A percentile compares a stretch with the other conserved stretches of the same genome.
These are phyloP conservation scores for Capronia epimyces DNA, from an alignment of 2,329 filamentous ascomycete species.

Conservation along the genomic window DNA sequence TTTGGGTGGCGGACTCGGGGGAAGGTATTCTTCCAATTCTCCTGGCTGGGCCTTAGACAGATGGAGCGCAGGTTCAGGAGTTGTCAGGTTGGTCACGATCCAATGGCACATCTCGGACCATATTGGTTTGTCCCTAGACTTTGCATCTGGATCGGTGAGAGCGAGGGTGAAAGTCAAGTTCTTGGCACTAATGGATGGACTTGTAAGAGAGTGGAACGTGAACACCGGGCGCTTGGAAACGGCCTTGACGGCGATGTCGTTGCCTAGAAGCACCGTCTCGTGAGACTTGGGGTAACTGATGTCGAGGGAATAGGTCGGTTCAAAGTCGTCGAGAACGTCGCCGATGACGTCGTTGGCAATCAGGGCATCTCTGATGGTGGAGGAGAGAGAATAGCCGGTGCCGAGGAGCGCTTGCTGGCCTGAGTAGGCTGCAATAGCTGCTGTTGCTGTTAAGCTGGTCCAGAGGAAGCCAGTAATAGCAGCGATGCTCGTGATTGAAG, in stretches of 20 bases:
- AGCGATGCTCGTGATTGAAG: not conserved
- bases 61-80: conserved; percentile 11
- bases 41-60: conserved; percentile 25
- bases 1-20: conserved; percentile 51
- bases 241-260: conserved; percentile 45
- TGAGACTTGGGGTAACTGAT: conserved; percentile 45
- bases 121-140: conserved; percentile 48
- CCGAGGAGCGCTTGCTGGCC: conserved; percentile 11
- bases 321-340: conserved; percentile 56
- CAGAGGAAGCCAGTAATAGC: conserved; percentile 2
- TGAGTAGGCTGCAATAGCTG: conserved; percentile 1
- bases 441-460: not conserved
- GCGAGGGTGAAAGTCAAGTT: conserved; percentile 43
- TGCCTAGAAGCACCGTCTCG: conserved; percentile 48
- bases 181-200: conserved; percentile 23
- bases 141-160: conserved; percentile 57
- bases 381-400: conserved; percentile 9
- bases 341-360: conserved; percentile 22
- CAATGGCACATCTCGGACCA: conserved; percentile 57
- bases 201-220: conserved; percentile 34
- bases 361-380: conserved; percentile 29
- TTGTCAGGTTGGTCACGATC: conserved; percentile 35
- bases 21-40: conserved; percentile 48
- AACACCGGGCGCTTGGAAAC: conserved; percentile 42
- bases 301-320: conserved; percentile 49